Evolutionary conservation across 2,329 filamentous ascomycete species (phyloP).

Genomic region (Monosporascus sp.): DNA sequence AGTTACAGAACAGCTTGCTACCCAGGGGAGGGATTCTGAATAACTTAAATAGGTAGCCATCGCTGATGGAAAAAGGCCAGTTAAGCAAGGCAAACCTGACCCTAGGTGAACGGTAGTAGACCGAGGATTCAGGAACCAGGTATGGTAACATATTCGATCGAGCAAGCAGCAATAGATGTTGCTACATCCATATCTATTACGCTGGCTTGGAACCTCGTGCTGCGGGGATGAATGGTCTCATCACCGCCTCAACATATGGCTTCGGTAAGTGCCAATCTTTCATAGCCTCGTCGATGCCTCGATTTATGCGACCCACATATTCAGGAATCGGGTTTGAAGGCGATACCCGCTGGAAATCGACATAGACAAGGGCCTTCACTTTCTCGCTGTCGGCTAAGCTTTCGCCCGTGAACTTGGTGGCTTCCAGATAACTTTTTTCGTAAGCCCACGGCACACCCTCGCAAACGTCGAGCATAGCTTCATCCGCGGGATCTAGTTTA

Average conservation of each 20-base stretch:
- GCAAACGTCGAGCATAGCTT: conserved; percentile 45
- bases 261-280: conserved; percentile 46
- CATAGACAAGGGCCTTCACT: conserved; percentile 51
- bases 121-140: too few relatives aligned
- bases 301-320: conserved; percentile 60
- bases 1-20: too few relatives aligned
- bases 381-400: neutral
- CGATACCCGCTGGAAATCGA: conserved; percentile 40
- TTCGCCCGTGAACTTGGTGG: neutral
- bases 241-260: conserved; percentile 47
- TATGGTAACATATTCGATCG: too few relatives aligned
- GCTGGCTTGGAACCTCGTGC: neutral
- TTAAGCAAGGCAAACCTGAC: too few relatives aligned
- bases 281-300: conserved; percentile 54
- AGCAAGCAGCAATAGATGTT: too few relatives aligned
- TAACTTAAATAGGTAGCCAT: too few relatives aligned
- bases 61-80: too few relatives aligned
- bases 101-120: too few relatives aligned
- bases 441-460: conserved; percentile 63
- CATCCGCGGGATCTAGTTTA: conserved; percentile 43
- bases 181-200: too few relatives aligned
- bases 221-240: conserved; percentile 40
- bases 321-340: conserved; percentile 44
- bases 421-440: conserved; percentile 42
- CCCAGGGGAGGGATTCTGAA: too few relatives aligned